Percentiles rank a stretch among this genome's conserved stretches.
phyloP scores from a whole-genome alignment of 2,329 filamentous ascomycete genomes.

The Sporothrix variecibatus region DNA sequence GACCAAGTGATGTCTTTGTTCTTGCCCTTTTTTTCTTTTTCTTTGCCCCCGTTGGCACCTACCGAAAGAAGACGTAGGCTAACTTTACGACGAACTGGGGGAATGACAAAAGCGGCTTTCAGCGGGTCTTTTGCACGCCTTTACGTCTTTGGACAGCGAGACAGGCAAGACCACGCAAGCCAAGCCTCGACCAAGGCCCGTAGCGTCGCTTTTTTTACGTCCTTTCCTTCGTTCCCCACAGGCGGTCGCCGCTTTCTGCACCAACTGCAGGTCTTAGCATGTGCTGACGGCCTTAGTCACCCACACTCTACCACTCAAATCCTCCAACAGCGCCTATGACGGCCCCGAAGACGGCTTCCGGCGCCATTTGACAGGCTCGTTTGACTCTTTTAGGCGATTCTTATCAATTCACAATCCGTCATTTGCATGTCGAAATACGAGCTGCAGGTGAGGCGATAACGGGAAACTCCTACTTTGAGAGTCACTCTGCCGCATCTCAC shows the following conservation, averaged over 20 bases:
- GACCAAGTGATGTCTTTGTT: neutral
- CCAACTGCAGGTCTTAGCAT: neutral
- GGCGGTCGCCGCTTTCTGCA: neutral
- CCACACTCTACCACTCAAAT: neutral
- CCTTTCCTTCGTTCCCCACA: neutral
- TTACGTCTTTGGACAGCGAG: no score
- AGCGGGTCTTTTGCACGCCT: conserved; percentile 19
- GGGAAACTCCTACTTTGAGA: neutral
- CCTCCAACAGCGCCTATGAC: neutral
- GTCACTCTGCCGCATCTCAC: neutral
- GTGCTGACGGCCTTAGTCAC: conserved; percentile 8
- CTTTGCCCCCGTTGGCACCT: conserved; percentile 5
- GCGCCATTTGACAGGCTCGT: neutral
- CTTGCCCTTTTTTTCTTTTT: neutral
- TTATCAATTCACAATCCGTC: neutral
- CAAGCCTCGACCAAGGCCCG: conserved; percentile 13
- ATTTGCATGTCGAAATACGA: conserved; percentile 19
- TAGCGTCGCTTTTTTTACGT: neutral
- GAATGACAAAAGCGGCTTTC: conserved; percentile 7
- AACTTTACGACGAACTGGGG: neutral
- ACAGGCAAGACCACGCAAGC: neutral
- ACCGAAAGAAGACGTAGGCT: conserved; percentile 16
- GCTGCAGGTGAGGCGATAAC: conserved; percentile 7
- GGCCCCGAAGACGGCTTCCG: neutral
- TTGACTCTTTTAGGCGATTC: neutral